Conservation (phyloP, 139 green algal species). For the Micromonas commoda region DNA sequence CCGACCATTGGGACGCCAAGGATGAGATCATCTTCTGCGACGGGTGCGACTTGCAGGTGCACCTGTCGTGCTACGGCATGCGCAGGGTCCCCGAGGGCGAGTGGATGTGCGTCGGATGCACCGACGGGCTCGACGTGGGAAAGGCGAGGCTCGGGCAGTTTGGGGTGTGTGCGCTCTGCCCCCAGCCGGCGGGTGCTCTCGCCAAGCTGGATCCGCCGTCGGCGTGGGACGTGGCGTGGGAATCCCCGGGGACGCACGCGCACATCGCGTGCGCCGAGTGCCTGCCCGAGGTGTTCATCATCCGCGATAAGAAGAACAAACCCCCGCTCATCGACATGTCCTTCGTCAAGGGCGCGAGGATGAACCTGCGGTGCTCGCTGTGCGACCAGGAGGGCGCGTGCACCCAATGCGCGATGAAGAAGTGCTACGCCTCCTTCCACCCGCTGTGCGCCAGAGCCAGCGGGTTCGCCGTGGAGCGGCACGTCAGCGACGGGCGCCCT, state of each 20-base stretch:
- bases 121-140: constrained; percentile 3
- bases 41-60: constrained; percentile 23
- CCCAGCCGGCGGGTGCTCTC: not conserved
- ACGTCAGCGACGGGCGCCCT: not conserved
- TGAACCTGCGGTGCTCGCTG: constrained; percentile 12
- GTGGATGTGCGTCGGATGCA: constrained; percentile 21
- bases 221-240: not conserved
- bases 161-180: constrained; percentile 14
- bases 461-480: not conserved
- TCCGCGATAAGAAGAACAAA: not conserved
- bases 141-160: not conserved
- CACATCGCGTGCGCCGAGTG: constrained; percentile 8
- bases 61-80: constrained; percentile 23
- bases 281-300: not conserved
- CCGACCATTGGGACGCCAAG: constrained; percentile 8
- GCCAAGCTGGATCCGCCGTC: not conserved
- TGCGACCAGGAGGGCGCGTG: constrained; percentile 13
- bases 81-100: constrained; percentile 18
- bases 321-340: constrained; percentile 4
- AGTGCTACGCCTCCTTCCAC: constrained; percentile 15
- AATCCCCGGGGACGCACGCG: constrained; percentile 3
- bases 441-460: not conserved
- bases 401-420: constrained; percentile 23
- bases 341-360: not conserved
- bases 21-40: constrained; percentile 30